Base-by-base conservation (phyloP, 441 rosid species). In the Croton laevigatus region DNA sequence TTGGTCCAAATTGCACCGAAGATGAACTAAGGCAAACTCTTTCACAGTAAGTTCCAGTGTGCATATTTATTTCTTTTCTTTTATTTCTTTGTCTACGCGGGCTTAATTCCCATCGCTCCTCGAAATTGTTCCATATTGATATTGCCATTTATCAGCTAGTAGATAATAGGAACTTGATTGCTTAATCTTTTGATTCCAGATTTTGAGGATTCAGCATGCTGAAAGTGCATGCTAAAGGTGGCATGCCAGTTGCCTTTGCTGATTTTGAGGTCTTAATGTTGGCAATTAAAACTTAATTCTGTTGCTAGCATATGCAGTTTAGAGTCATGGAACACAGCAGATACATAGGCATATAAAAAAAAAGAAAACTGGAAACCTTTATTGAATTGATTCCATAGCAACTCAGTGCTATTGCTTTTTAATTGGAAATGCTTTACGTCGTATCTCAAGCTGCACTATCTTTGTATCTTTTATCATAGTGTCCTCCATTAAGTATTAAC, bases 191-290 rank as follows among this genome's bases (percentile, higher is more conserved):
- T 75, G 72, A 66, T 76, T 75, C 16, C 77, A 91, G 97, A 65
- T 86, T 86, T 75, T 83, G 90, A 23, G 97, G 97, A 65, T 91
- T 90, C 80, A 83, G 71, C 44, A 62, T 81, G 73, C 82, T 90
- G 52, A 90, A 88, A 78, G 60, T 88, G 74, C 84, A 86, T 70
- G 86, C 87, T 22, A 83, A 78, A 80, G 85, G 94, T 5, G 91
- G 96, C 66, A 88, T 92, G 94, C 97, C 93, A 16, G 93, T 88
- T 79, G 96, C 93, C 48, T 90, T 90, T 82, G 97, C 97, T 72
- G 96, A 92, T 83, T 92, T 84, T 81, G 88, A 87, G 96, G 93
- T 89, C 83, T 54, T 46, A 69, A 45, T 73, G 11, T 49, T 38
- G 46, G 36, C 60, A 57, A 20, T 34, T 5, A 17, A 57, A 51